phyloP scores from a whole-genome alignment of 1,284 basidiomycete species.

The Leccinum olivaceoglutinosum region DNA sequence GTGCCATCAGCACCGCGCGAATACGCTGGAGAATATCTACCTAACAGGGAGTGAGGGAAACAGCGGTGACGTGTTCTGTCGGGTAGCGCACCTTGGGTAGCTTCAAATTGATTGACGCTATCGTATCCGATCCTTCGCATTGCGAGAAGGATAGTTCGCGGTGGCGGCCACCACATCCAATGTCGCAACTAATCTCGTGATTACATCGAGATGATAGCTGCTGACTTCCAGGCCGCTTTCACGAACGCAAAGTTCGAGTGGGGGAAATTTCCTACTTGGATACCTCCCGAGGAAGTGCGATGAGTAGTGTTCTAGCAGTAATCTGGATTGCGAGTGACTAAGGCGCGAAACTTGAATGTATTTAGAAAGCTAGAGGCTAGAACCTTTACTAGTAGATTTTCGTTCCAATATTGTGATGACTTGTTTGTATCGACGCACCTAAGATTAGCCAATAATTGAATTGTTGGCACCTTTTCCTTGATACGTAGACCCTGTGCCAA shows the following conservation, averaged over 20 bases:
- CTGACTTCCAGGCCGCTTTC: conserved; percentile 55
- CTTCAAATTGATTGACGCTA: too few relatives aligned
- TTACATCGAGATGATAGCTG: conserved; percentile 50
- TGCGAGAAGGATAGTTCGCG: too few relatives aligned
- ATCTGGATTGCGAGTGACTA: neutral
- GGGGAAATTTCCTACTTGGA: conserved; percentile 71
- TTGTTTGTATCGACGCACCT: too few relatives aligned
- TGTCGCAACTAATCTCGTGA: conserved; percentile 31
- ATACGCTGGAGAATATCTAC: too few relatives aligned
- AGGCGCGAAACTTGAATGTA: conserved; percentile 7
- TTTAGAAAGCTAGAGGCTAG: neutral
- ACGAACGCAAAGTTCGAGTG: conserved; percentile 58
- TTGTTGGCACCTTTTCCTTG: conserved; percentile 5
- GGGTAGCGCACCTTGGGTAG: too few relatives aligned
- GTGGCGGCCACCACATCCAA: too few relatives aligned
- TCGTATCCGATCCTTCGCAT: too few relatives aligned
- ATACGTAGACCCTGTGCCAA: conserved; percentile 10
- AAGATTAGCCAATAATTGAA: conserved; percentile 18
- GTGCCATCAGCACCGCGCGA: too few relatives aligned
- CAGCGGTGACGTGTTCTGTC: too few relatives aligned
- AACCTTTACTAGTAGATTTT: too few relatives aligned
- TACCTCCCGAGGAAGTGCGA: conserved; percentile 64
- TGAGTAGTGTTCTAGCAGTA: neutral
- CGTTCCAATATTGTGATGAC: neutral
- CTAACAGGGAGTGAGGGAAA: too few relatives aligned